These are phyloP conservation scores for Candida taoyuanica DNA, from an alignment of 805 yeast genomes.

Conservation along the genomic window DNA sequence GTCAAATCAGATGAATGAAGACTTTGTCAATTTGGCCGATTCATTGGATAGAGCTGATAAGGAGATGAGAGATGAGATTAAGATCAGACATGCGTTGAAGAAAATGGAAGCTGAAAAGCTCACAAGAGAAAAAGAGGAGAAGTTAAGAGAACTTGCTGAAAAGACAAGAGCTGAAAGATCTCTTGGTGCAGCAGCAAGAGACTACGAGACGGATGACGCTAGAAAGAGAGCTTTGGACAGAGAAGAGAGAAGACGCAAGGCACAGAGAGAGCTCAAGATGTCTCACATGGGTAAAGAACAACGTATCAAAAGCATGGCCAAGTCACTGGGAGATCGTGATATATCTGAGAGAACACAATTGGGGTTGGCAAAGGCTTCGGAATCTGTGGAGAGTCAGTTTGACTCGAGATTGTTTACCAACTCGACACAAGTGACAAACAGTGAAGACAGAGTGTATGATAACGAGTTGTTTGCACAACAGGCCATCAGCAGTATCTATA, in stretches of 20 bases:
- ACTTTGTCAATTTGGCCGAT: constrained; percentile 56
- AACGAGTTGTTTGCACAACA: constrained; percentile 54
- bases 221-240: constrained; percentile 36
- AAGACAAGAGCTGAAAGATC: constrained; percentile 39
- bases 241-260: constrained; percentile 40
- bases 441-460: constrained; percentile 53
- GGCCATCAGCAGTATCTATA: constrained; percentile 46
- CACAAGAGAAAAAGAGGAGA: constrained; percentile 45
- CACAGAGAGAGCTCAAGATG: constrained; percentile 42
- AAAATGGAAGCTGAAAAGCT: constrained; percentile 47
- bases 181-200: not conserved
- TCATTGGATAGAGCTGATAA: constrained; percentile 71
- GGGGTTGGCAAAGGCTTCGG: constrained; percentile 41
- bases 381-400: constrained; percentile 39
- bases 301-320: constrained; percentile 38
- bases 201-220: constrained; percentile 22
- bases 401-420: constrained; percentile 56
- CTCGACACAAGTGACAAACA: constrained; percentile 35
- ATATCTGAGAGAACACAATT: constrained; percentile 52
- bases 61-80: constrained; percentile 53
- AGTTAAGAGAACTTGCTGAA: constrained; percentile 44
- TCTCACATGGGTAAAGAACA: constrained; percentile 42
- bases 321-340: constrained; percentile 43
- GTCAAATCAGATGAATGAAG: constrained; percentile 43
- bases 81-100: constrained; percentile 45